These are phyloP conservation scores for Cordyceps fumosorosea DNA, from an alignment of 2,329 filamentous ascomycete genomes.

Conservation along the genomic window DNA sequence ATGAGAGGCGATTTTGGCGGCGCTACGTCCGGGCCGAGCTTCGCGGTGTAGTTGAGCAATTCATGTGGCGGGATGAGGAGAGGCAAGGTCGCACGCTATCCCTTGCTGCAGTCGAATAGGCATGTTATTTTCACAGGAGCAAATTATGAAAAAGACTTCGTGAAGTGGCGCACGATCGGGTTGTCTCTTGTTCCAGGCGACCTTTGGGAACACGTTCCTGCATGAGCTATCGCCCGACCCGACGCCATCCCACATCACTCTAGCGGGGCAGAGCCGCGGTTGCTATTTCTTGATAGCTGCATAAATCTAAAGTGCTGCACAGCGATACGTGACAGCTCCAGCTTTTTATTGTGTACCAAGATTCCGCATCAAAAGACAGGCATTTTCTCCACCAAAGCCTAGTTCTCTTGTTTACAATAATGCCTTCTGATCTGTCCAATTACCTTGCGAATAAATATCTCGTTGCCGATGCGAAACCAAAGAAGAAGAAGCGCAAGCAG, in stretches of 20 bases:
- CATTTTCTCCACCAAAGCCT: not conserved
- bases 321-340: not conserved
- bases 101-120: constrained; percentile 20
- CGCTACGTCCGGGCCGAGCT: constrained; percentile 15
- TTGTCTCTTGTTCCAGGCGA: not conserved
- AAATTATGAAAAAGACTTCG: constrained; percentile 1
- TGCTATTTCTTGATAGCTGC: constrained; percentile 10
- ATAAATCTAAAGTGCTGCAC: not conserved
- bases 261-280: constrained; percentile 12
- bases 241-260: constrained; percentile 12
- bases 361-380: no score
- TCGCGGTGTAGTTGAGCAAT: constrained; percentile 1
- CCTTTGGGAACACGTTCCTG: constrained; percentile 8
- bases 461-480: constrained; percentile 47
- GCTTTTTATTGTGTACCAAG: not conserved
- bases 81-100: constrained; percentile 18
- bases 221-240: not conserved
- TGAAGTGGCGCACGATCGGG: constrained; percentile 5
- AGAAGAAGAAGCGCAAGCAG: constrained; percentile 61
- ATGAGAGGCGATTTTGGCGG: constrained; percentile 42
- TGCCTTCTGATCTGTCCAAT: constrained; percentile 61
- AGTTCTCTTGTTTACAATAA: constrained; percentile 20
- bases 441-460: constrained; percentile 94
- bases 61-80: constrained; percentile 17
- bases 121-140: constrained; percentile 21